Percentiles rank a stretch among this genome's conserved stretches.
Conservation (phyloP, 345 rosid species). For the Gossypioides kirkii region DNA sequence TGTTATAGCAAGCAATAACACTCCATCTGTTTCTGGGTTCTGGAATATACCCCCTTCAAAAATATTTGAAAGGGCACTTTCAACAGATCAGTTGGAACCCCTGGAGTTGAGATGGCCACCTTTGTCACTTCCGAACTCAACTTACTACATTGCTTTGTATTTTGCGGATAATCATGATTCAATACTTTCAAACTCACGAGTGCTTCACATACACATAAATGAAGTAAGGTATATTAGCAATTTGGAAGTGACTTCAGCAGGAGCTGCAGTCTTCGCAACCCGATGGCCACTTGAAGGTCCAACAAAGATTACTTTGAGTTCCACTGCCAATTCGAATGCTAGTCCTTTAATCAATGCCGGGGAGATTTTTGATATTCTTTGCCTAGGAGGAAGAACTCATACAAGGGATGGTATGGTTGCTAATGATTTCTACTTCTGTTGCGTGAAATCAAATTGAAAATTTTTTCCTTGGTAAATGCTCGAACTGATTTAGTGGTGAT, state of each 20-base stretch:
- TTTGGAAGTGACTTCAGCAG: slow-evolving; percentile 54
- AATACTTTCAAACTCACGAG: slow-evolving; percentile 32
- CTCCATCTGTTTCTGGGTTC: slow-evolving; percentile 58
- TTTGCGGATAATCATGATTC: slow-evolving; percentile 58
- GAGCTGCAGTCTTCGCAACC: slow-evolving; percentile 49
- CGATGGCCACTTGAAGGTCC: slow-evolving; percentile 70
- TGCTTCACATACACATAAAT: slow-evolving; percentile 52
- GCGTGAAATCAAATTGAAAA: not conserved
- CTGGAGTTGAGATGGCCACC: slow-evolving; percentile 74
- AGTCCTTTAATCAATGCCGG: slow-evolving; percentile 77
- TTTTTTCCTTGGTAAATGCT: not conserved
- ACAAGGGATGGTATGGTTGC: slow-evolving; percentile 67
- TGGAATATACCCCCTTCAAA: slow-evolving; percentile 86
- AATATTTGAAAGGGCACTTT: slow-evolving; percentile 62
- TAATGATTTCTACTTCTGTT: not conserved
- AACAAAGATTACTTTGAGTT: slow-evolving; percentile 47
- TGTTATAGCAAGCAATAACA: slow-evolving; percentile 39
- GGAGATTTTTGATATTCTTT: slow-evolving; percentile 54
- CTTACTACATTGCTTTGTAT: slow-evolving; percentile 71
- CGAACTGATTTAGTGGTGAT: not conserved
- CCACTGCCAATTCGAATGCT: slow-evolving; percentile 46
- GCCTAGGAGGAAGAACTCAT: slow-evolving; percentile 60
- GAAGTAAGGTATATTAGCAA: slow-evolving; percentile 49
- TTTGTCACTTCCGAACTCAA: slow-evolving; percentile 31
- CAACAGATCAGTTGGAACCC: slow-evolving; percentile 27